Evolutionary conservation across 306 rosid genomes (phyloP).

Genomic region (Cucurbita moschata): DNA sequence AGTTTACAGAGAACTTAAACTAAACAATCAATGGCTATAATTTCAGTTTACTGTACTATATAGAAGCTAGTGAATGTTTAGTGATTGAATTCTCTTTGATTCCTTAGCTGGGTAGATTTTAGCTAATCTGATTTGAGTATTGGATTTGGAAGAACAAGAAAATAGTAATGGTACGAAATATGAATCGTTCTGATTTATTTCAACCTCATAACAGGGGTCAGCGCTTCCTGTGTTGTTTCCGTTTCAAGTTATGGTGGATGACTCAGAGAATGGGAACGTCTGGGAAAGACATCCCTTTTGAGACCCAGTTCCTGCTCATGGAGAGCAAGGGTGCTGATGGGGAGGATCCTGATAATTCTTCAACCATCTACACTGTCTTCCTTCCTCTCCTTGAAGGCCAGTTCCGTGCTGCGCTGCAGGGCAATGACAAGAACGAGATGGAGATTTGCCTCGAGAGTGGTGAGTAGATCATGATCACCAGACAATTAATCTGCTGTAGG

Average conservation of each 20-base stretch:
- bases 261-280: slow-evolving; percentile 91
- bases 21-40: neutral
- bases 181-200: neutral
- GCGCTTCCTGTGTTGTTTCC: slow-evolving; percentile 77
- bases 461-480: slow-evolving; percentile 42
- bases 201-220: slow-evolving; percentile 31
- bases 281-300: slow-evolving; percentile 81
- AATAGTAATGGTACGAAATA: neutral
- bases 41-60: neutral
- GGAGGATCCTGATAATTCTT: slow-evolving; percentile 29
- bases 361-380: slow-evolving; percentile 64
- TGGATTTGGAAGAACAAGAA: neutral
- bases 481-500: slow-evolving; percentile 22
- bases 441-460: slow-evolving; percentile 94
- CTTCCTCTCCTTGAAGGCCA: slow-evolving; percentile 93
- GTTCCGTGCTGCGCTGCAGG: slow-evolving; percentile 83
- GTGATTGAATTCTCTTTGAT: neutral
- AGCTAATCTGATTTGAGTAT: neutral
- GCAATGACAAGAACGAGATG: slow-evolving; percentile 68
- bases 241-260: slow-evolving; percentile 99
- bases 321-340: slow-evolving; percentile 48
- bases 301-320: slow-evolving; percentile 87
- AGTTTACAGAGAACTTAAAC: neutral
- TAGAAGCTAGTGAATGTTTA: neutral
- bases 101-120: neutral